A percentile compares a stretch with the other conserved stretches of the same genome.
phyloP scores from a whole-genome alignment of 345 rosid genomes.

The Anastatica hierochuntica region DNA sequence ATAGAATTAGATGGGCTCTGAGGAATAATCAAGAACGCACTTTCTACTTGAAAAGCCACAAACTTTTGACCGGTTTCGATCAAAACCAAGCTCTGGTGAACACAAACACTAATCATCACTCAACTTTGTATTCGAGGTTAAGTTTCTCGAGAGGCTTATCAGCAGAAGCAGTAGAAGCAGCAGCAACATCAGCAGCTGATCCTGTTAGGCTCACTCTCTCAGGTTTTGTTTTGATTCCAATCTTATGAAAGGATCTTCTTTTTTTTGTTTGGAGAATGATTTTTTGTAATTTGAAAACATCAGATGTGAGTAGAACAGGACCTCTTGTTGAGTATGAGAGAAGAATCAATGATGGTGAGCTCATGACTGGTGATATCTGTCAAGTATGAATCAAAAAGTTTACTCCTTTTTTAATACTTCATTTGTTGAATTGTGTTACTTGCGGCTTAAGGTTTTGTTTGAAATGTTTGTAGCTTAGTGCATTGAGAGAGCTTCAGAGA shows the following conservation, averaged over 20 bases:
- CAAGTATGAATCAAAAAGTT: conserved; percentile 37
- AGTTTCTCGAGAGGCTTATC: conserved; percentile 37
- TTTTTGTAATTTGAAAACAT: conserved; percentile 17
- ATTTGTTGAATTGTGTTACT: background rate
- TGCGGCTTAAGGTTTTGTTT: background rate
- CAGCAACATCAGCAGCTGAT: conserved; percentile 22
- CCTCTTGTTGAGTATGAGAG: conserved; percentile 86
- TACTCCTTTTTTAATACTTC: background rate
- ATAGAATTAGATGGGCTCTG: conserved; percentile 33
- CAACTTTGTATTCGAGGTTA: conserved; percentile 15
- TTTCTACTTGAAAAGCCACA: conserved; percentile 23
- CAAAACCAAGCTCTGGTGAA: conserved; percentile 9
- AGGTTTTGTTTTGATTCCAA: background rate
- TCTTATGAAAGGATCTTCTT: background rate
- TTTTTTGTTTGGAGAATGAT: background rate
- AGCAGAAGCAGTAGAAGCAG: conserved; percentile 32
- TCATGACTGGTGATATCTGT: conserved; percentile 74
- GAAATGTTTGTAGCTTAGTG: conserved; percentile 45
- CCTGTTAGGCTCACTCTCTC: conserved; percentile 27
- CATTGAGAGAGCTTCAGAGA: conserved; percentile 82
- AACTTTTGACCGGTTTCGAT: conserved; percentile 13
- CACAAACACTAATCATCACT: conserved; percentile 9
- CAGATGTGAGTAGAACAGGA: conserved; percentile 55
- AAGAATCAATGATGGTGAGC: conserved; percentile 70
- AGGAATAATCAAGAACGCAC: conserved; percentile 24